phyloP scores from a whole-genome alignment of 192 early-diverging fungal genomes.

The Linnemannia zychae region DNA sequence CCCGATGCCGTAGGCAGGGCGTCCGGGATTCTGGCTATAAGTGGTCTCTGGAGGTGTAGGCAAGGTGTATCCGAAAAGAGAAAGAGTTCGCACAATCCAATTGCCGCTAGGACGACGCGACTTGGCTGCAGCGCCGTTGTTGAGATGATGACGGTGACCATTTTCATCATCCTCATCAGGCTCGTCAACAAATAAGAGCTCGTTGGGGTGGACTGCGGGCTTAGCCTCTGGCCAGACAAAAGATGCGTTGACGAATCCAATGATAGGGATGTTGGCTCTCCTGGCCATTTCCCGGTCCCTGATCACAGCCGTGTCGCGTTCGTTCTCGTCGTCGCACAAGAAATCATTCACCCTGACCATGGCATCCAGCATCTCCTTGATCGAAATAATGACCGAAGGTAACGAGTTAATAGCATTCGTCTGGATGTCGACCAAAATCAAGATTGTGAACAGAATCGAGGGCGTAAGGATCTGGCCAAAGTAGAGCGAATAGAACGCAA shows the following conservation, averaged over 20 bases:
- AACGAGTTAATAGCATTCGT: constrained; percentile 46
- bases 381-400: constrained; percentile 22
- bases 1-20: background rate
- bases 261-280: constrained; percentile 49
- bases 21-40: background rate
- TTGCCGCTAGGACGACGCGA: constrained; percentile 16
- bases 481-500: constrained; percentile 29
- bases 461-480: constrained; percentile 38
- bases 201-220: background rate
- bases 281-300: constrained; percentile 48
- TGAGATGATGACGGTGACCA: background rate
- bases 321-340: constrained; percentile 49
- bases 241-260: constrained; percentile 47
- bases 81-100: constrained; percentile 48
- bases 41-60: constrained; percentile 14
- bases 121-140: constrained; percentile 4
- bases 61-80: constrained; percentile 48
- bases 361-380: constrained; percentile 42
- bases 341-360: constrained; percentile 49
- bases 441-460: constrained; percentile 34
- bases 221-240: constrained; percentile 50
- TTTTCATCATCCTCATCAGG: constrained; percentile 28
- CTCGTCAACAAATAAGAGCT: constrained; percentile 43
- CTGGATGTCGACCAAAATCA: constrained; percentile 48
- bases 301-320: constrained; percentile 47